phyloP scores from a whole-genome alignment of 2,329 filamentous ascomycete species.

The Clarireedia sp. region DNA sequence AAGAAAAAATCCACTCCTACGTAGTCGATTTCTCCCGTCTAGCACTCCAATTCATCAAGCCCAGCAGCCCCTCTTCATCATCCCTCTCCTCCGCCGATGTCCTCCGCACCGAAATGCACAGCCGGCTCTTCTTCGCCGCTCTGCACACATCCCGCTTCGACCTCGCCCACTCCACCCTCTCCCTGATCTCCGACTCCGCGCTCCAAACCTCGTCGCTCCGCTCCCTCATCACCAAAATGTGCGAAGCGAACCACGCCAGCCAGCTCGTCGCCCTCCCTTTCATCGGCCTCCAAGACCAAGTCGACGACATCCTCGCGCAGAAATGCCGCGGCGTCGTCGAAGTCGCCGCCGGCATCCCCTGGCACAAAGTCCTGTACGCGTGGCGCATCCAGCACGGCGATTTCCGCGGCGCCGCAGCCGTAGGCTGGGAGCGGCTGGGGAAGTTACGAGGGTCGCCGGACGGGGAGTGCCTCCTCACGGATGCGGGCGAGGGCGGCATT shows the following conservation, averaged over 20 bases:
- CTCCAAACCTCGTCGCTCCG: slow-evolving; percentile 66
- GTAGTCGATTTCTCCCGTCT: slow-evolving; percentile 77
- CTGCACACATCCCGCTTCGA: slow-evolving; percentile 73
- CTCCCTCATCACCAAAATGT: slow-evolving; percentile 62
- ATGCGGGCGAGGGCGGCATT: slow-evolving; percentile 47
- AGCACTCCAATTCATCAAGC: slow-evolving; percentile 54
- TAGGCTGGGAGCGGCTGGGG: slow-evolving; percentile 55
- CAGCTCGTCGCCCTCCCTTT: slow-evolving; percentile 72
- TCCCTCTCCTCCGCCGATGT: slow-evolving; percentile 3
- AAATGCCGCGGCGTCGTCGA: slow-evolving; percentile 64
- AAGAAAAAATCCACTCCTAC: slow-evolving; percentile 65
- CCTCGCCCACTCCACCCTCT: slow-evolving; percentile 71
- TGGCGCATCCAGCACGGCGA: slow-evolving; percentile 83
- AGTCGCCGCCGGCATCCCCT: slow-evolving; percentile 58
- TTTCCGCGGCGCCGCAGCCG: slow-evolving; percentile 69
- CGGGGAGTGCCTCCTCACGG: slow-evolving; percentile 43
- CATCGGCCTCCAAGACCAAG: slow-evolving; percentile 64
- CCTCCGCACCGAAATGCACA: slow-evolving; percentile 64
- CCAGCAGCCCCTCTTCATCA: background rate
- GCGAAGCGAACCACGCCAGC: slow-evolving; percentile 54
- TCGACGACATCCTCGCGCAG: slow-evolving; percentile 69
- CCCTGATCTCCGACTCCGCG: slow-evolving; percentile 62
- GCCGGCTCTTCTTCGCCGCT: slow-evolving; percentile 75
- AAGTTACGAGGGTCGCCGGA: slow-evolving; percentile 52
- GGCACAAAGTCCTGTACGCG: slow-evolving; percentile 83